Base-by-base conservation (phyloP, 2,329 filamentous ascomycete species). In the Fusarium sambucinum region DNA sequence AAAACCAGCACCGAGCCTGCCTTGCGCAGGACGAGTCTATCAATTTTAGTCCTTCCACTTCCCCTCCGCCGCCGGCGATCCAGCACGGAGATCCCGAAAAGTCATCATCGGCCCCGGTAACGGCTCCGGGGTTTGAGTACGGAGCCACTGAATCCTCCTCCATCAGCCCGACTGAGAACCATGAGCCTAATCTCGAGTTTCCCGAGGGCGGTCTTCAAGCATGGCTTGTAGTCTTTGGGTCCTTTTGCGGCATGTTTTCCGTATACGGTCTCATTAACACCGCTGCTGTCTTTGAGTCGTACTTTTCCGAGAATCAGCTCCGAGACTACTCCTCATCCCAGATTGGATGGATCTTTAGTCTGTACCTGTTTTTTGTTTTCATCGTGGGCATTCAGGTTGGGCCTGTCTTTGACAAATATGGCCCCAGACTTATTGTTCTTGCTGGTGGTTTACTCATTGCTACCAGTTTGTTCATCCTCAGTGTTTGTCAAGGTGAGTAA, bases 281-380 rank as follows among this genome's bases (percentile, higher is more conserved):
- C 52, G 61, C 64, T 42, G 74, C 68, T 21, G 66, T 74, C 27
- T 92, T 94, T 78, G 90, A 95, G 79, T 87, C 90, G 16, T 95
- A 95, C 78, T 86, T 96, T 64, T 84, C 87, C 32, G 86, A 84
- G 21, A 83, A 96, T 75, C 92, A 96, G 74, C 84, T 97, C 21
- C 82, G 81, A n/a, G 80, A 85, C 23, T 90, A 93, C 76, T 86
- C 81, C 55, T 84, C 90, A 13, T 89, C 89, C 6, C 84, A 87
- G 52, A 89, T 94, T 48, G 92, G 92, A n/a, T 97, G 93, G 93
- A 92, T 97, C 67, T 94, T 95, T 73, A 90, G 90, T 71, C 80
- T 96, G 52, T 95, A 94, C 75, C 84, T 92, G 30, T 96, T 96
- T 74, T 81, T 95, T 46, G 87, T 92, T 45, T 95, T 96, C 77